Conservation (phyloP, 129 eudicot species). For the Helichrysum umbraculigerum region DNA sequence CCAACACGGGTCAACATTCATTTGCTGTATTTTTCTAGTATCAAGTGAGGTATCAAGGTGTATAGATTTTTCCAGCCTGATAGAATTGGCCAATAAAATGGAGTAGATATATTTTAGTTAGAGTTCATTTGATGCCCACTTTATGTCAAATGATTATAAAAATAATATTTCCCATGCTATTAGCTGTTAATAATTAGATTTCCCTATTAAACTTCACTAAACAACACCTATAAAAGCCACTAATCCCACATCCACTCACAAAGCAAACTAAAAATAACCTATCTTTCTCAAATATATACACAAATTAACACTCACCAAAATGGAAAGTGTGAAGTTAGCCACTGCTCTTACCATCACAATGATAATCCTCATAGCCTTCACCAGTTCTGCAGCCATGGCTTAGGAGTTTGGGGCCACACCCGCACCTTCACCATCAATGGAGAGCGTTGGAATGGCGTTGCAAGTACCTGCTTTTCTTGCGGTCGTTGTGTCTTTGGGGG, state of each 20-base stretch:
- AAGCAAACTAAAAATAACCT: background rate
- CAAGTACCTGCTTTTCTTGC: constrained; percentile 37
- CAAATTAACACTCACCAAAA: constrained; percentile 9
- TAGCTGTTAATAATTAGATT: constrained; percentile 33
- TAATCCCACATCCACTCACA: constrained; percentile 26
- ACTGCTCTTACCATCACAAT: constrained; percentile 27
- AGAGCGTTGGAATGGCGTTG: constrained; percentile 40
- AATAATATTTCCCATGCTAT: constrained; percentile 23
- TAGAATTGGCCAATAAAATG: background rate
- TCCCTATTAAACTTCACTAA: constrained; percentile 20
- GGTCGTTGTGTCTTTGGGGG: constrained; percentile 33
- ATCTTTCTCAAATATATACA: background rate
- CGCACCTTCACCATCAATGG: constrained; percentile 53
- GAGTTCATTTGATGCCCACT: constrained; percentile 26
- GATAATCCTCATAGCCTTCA: constrained; percentile 29
- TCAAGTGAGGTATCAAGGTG: background rate
- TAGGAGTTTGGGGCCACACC: constrained; percentile 40
- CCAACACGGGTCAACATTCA: background rate
- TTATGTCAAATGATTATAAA: constrained; percentile 17
- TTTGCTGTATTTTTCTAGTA: too few species aligned
- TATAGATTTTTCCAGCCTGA: background rate
- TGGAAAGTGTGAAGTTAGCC: constrained; percentile 41
- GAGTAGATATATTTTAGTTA: background rate
- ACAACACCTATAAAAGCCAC: constrained; percentile 23
- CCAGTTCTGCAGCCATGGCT: constrained; percentile 29